Evolutionary conservation across 768 basidiomycete genomes (phyloP).

Genomic region (Tulasnella sp.): DNA sequence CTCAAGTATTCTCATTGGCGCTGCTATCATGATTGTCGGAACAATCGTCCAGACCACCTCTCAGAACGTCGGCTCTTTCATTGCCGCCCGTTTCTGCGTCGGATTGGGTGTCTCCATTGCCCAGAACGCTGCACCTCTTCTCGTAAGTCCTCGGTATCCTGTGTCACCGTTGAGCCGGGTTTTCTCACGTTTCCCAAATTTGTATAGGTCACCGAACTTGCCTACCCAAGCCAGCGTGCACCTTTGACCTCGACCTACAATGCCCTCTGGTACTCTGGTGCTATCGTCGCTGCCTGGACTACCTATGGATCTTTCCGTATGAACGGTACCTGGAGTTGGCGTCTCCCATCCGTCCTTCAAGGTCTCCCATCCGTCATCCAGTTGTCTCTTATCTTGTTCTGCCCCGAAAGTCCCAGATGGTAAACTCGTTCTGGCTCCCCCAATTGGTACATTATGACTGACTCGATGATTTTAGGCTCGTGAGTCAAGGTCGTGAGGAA

Average conservation of each 20-base stretch:
- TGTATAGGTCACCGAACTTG: constrained; percentile 78
- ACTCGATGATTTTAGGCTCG: no score
- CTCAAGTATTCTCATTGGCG: constrained; percentile 51
- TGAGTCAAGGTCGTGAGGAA: constrained; percentile 58
- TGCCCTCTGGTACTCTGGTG: constrained; percentile 76
- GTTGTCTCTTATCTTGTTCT: constrained; percentile 49
- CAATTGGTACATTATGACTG: neutral
- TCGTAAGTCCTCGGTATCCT: no score
- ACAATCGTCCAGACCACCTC: constrained; percentile 57
- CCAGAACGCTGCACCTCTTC: constrained; percentile 65
- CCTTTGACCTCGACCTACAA: constrained; percentile 68
- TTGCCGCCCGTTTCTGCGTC: constrained; percentile 55
- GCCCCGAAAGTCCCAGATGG: constrained; percentile 78
- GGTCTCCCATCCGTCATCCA: constrained; percentile 56
- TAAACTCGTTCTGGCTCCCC: neutral
- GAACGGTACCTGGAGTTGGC: constrained; percentile 61
- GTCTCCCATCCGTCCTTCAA: constrained; percentile 65
- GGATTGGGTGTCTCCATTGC: constrained; percentile 46
- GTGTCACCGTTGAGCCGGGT: no score
- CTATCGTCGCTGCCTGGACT: constrained; percentile 73
- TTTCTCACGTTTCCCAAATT: no score
- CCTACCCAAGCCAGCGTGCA: constrained; percentile 72
- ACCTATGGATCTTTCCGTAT: constrained; percentile 72
- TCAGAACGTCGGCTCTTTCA: constrained; percentile 65
- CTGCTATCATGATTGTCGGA: constrained; percentile 54